Evolutionary conservation across 225 moss, liverwort and hornwort species (phyloP).

Genomic region (Sphagnum contortum): DNA sequence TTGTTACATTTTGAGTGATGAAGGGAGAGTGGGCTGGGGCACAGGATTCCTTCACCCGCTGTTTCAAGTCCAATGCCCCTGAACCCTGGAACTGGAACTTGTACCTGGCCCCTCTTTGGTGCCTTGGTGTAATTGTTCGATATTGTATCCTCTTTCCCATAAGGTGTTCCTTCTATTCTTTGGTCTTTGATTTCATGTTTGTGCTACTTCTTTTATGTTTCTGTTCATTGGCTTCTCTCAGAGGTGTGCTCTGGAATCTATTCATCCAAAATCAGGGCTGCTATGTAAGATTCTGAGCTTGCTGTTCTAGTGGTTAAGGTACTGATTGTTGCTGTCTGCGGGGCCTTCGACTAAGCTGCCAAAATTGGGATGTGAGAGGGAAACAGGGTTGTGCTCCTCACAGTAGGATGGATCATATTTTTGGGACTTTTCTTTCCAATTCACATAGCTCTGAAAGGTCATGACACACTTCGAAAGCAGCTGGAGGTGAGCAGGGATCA

Average conservation of each 20-base stretch:
- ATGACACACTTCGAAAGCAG: constrained; percentile 56
- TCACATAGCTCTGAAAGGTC: constrained; percentile 54
- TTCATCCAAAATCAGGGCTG: too few species aligned
- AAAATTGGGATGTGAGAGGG: too few species aligned
- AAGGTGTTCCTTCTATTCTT: constrained; percentile 31
- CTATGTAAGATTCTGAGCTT: too few species aligned
- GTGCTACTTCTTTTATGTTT: background rate
- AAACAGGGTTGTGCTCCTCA: constrained; percentile 70
- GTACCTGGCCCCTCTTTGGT: constrained; percentile 88
- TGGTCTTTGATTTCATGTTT: background rate
- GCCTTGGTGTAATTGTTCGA: constrained; percentile 62
- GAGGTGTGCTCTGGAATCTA: too few species aligned
- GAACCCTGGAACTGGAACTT: constrained; percentile 99
- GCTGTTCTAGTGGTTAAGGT: too few species aligned
- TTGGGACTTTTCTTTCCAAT: constrained; percentile 79
- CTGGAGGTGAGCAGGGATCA: constrained; percentile 55
- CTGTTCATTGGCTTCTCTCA: too few species aligned
- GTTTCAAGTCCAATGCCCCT: constrained; percentile 87
- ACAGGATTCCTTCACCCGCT: constrained; percentile 93
- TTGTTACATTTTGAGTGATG: too few species aligned
- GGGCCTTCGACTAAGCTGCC: too few species aligned
- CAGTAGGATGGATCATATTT: constrained; percentile 77
- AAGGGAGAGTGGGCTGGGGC: background rate
- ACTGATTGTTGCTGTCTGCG: too few species aligned
- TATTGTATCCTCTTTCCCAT: constrained; percentile 79